Evolutionary conservation across 2,329 filamentous ascomycete species (phyloP).

Genomic region (Colletotrichum siamense): DNA sequence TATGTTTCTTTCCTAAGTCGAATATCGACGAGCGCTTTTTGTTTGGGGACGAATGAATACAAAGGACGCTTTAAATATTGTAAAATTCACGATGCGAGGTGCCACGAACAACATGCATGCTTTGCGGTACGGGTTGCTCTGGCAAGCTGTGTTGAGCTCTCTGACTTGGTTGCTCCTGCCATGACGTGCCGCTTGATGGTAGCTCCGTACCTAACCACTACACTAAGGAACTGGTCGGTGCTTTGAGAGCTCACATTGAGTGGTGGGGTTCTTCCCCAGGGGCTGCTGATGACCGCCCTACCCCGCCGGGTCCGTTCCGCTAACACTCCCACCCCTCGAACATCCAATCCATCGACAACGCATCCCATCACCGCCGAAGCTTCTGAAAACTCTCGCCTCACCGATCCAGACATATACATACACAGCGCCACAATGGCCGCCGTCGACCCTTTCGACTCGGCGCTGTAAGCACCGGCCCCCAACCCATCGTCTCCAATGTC

Average conservation of each 20-base stretch:
- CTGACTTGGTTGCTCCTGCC: not conserved
- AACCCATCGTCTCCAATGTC: not conserved
- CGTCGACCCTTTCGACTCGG: slow-evolving; percentile 75
- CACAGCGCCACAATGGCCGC: slow-evolving; percentile 45
- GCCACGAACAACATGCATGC: not conserved
- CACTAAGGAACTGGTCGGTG: not conserved
- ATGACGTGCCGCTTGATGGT: not conserved
- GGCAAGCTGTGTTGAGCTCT: not conserved
- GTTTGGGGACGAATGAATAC: not conserved
- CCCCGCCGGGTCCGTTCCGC: not conserved
- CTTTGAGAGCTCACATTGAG: not conserved
- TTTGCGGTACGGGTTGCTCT: not conserved
- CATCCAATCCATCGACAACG: not conserved
- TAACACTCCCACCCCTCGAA: slow-evolving; percentile 4
- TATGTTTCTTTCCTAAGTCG: slow-evolving; percentile 3
- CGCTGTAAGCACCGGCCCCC: slow-evolving; percentile 62
- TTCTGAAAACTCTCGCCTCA: not conserved
- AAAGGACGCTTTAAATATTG: not conserved
- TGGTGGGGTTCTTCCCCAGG: slow-evolving; percentile 12
- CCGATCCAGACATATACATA: not conserved
- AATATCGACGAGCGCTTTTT: not conserved
- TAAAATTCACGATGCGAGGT: not conserved
- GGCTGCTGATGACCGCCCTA: not conserved
- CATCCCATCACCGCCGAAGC: not conserved
- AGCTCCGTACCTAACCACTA: not conserved